These are phyloP conservation scores for Tripterygium wilfordii DNA, from an alignment of 177 flowering plant species.

Conservation along the genomic window DNA sequence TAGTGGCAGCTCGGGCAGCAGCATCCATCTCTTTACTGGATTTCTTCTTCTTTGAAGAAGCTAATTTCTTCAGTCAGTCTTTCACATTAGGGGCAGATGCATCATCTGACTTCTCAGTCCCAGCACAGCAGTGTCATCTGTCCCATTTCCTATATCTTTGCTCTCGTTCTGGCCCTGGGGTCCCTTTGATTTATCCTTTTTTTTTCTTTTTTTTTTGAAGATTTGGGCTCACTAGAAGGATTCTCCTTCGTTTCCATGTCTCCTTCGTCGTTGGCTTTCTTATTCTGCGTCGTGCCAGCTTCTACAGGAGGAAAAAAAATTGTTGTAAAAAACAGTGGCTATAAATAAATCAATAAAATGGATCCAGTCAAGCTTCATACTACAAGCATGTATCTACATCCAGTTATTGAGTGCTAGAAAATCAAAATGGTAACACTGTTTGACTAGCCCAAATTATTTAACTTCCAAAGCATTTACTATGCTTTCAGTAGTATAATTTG, in stretches of 20 bases:
- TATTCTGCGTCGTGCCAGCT: slow-evolving; percentile 30
- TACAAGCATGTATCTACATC: too few species aligned
- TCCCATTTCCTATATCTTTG: slow-evolving; percentile 28
- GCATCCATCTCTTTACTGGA: slow-evolving; percentile 83
- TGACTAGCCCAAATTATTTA: too few species aligned
- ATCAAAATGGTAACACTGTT: too few species aligned
- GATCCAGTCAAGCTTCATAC: too few species aligned
- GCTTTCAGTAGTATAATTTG: too few species aligned
- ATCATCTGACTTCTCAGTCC: slow-evolving; percentile 58
- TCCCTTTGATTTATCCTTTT: slow-evolving; percentile 77
- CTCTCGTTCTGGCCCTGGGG: slow-evolving; percentile 39
- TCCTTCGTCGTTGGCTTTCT: slow-evolving; percentile 39
- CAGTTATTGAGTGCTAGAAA: too few species aligned
- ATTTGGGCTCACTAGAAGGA: slow-evolving; percentile 56
- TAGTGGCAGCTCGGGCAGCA: slow-evolving; percentile 83
- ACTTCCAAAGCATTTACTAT: too few species aligned
- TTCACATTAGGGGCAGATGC: slow-evolving; percentile 61
- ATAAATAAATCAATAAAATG: too few species aligned
- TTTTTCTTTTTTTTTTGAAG: slow-evolving; percentile 88
- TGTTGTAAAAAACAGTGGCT: neutral
- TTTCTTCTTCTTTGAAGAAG: slow-evolving; percentile 78
- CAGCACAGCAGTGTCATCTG: slow-evolving; percentile 36
- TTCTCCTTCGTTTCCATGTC: slow-evolving; percentile 53
- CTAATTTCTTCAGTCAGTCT: slow-evolving; percentile 72
- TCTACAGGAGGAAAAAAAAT: slow-evolving; percentile 20